These are phyloP conservation scores for Xylariaceae sp. DNA, from an alignment of 2,329 filamentous ascomycete genomes.

Conservation along the genomic window DNA sequence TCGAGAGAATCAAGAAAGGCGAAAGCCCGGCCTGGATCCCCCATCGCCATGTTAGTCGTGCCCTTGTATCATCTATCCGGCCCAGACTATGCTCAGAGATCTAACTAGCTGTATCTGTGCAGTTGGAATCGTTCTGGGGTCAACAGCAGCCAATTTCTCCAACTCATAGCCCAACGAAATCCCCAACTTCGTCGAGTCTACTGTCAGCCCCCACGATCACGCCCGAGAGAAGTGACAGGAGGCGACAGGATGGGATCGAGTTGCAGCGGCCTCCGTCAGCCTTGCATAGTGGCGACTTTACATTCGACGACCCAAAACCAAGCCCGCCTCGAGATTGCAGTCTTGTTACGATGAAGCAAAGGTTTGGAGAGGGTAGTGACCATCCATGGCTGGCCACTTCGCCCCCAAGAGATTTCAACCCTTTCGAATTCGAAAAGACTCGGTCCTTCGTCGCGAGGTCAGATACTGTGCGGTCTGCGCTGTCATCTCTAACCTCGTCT, in stretches of 20 bases:
- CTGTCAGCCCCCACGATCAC: constrained; percentile 48
- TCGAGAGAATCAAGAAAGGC: constrained; percentile 77
- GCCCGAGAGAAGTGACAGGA: constrained; percentile 44
- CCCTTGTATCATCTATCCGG: constrained; percentile 1
- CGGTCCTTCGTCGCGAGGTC: constrained; percentile 31
- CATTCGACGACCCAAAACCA: constrained; percentile 39
- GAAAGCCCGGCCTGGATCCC: constrained; percentile 74
- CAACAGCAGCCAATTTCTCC: constrained; percentile 34
- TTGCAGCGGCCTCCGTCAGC: constrained; percentile 83
- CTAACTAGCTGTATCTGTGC: constrained; percentile 15
- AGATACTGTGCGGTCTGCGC: constrained; percentile 42
- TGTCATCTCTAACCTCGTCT: constrained; percentile 67
- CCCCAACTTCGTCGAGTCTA: constrained; percentile 38
- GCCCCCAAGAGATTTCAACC: constrained; percentile 50
- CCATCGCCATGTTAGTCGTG: constrained; percentile 55
- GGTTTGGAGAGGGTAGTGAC: constrained; percentile 5
- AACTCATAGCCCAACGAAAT: constrained; percentile 34
- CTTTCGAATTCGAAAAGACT: constrained; percentile 43
- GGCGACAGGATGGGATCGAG: constrained; percentile 54
- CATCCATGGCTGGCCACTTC: constrained; percentile 54
- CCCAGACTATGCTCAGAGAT: constrained; percentile 1
- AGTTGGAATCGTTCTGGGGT: constrained; percentile 39
- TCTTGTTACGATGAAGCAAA: constrained; percentile 17
- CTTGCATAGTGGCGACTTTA: constrained; percentile 66
- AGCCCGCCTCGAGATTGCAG: constrained; percentile 22